phyloP scores from a whole-genome alignment of 164 flowering plant genomes.

The Nymphaea thermarum region DNA sequence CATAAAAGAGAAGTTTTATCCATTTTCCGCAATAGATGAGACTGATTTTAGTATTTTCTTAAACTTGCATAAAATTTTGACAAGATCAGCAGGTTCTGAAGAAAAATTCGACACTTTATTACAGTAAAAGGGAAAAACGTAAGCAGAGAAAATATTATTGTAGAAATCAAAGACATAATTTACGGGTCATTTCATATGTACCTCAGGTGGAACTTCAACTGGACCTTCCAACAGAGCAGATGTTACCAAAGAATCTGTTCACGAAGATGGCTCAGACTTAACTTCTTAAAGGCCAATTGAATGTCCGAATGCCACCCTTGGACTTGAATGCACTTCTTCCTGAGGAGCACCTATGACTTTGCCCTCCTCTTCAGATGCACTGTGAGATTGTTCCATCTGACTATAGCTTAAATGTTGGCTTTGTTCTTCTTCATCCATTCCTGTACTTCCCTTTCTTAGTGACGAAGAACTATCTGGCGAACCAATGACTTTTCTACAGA shows the following conservation, averaged over 20 bases:
- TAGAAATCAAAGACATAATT: no score
- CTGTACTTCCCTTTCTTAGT: slow-evolving; percentile 17
- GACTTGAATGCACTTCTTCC: slow-evolving; percentile 19
- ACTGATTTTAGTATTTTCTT: no score
- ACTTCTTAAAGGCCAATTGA: slow-evolving; percentile 47
- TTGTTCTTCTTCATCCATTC: slow-evolving; percentile 30
- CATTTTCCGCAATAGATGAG: no score
- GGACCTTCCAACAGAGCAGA: slow-evolving; percentile 36
- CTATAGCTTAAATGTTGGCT: slow-evolving; percentile 22
- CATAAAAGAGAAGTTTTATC: no score
- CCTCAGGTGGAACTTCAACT: slow-evolving; percentile 88
- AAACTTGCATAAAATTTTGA: no score
- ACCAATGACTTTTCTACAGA: slow-evolving; percentile 69
- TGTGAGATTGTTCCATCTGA: slow-evolving; percentile 30
- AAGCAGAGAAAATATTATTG: no score
- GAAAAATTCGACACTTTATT: no score
- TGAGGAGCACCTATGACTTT: slow-evolving; percentile 32
- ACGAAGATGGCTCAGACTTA: slow-evolving; percentile 15
- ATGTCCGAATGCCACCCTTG: slow-evolving; percentile 72
- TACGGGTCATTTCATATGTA: slow-evolving; percentile 10
- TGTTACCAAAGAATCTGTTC: background rate
- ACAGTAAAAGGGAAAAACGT: no score
- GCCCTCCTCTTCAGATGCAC: slow-evolving; percentile 67
- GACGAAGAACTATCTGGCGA: slow-evolving; percentile 21
- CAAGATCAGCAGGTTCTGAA: no score